These are phyloP conservation scores for Nyssa sinensis DNA, from an alignment of 148 eudicot genomes.

Conservation along the genomic window DNA sequence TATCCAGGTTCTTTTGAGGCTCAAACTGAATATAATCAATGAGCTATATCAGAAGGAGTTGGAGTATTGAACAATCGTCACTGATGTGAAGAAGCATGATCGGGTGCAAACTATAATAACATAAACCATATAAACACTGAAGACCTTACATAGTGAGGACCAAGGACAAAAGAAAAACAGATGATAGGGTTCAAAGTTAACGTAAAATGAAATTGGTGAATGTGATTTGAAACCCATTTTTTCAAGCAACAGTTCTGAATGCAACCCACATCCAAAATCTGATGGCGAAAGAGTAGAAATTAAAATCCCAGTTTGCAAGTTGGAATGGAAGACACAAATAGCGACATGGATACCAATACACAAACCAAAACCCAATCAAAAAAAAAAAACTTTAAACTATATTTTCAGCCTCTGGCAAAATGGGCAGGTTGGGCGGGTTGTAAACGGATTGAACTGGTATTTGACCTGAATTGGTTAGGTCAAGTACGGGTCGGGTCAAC, in stretches of 20 bases:
- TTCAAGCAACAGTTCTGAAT: too few relatives aligned
- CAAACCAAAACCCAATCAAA: not conserved
- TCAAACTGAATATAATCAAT: not conserved
- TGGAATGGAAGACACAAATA: not conserved
- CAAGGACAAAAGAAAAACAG: not conserved
- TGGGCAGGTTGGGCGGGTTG: not conserved
- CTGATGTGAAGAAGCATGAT: not conserved
- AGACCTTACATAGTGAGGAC: not conserved
- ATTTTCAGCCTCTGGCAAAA: not conserved
- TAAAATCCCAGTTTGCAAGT: not conserved
- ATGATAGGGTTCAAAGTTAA: not conserved
- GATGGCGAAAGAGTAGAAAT: too few relatives aligned
- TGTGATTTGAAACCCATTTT: not conserved
- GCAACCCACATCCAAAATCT: too few relatives aligned
- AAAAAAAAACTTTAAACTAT: not conserved
- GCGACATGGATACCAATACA: not conserved
- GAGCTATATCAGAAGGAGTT: not conserved
- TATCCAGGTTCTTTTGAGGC: not conserved
- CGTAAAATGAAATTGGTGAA: not conserved
- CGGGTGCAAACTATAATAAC: not conserved
- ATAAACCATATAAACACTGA: not conserved
- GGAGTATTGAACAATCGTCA: not conserved
- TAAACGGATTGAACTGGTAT: not conserved
- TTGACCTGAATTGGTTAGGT: too few relatives aligned
- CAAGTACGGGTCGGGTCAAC: too few relatives aligned